Base-by-base conservation (phyloP, 129 eudicot species). In the Flaveria ramosissima region DNA sequence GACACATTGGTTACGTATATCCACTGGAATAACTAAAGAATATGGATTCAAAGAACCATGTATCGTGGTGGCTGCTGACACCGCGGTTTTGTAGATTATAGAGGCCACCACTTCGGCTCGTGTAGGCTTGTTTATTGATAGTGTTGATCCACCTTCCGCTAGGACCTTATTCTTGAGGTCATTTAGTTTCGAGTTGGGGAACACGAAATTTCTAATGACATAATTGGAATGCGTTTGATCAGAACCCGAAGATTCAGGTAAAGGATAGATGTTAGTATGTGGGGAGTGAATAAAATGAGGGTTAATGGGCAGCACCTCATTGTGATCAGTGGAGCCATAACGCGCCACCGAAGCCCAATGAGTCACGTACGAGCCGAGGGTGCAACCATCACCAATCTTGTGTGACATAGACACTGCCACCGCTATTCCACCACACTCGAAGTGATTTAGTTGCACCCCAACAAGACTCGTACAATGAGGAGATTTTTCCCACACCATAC, bases 101-200 rank as follows among this genome's bases (percentile, higher is more conserved):
- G 68, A 62, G 3, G 4, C 13, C 20, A 62, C 26, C 24, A 61
- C 42, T 61, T 61, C 67, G 1, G 26, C 17, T 7, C 67, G 67
- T 13, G 67, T 61, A 14, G 70, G 70, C 9, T 30, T 64, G 70
- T 30, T 64, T 32, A 30, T 27, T 10, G 17, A 14, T 23, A 1
- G 36, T 1, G 16, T 14, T 9, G 66, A 60, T 60, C 36, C 66
- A 21, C 14, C 32, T 19, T 8, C 16, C 41, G 43, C 45, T 4
- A 14, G 13, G 68, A 62, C 68, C 43, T 62, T 62, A 15, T 62
- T 64, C 70, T 64, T 64, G 16, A 64, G 70, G 21, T 64, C 70
- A 36, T 41, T 64, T 32, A 64, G 14, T 15, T 64, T 64, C 7
- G 70, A 27, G 39, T 60, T 60, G 11, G 66, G 66, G 8, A 60